phyloP scores from a whole-genome alignment of 768 basidiomycete species.

The Cystobasidium tubakii region DNA sequence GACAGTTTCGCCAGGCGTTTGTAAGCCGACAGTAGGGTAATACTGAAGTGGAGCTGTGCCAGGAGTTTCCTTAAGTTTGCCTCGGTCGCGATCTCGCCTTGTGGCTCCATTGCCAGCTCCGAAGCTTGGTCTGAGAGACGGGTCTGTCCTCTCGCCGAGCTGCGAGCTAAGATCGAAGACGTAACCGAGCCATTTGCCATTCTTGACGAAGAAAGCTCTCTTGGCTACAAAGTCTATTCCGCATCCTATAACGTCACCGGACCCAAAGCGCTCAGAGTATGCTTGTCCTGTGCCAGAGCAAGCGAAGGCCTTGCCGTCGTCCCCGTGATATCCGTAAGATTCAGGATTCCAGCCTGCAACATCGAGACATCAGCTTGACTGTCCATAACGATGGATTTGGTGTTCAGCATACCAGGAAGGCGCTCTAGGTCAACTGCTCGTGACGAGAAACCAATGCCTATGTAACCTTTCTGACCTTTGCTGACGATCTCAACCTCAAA shows the following conservation, averaged over 20 bases:
- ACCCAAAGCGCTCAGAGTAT: conserved; percentile 74
- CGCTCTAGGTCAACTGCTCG: conserved; percentile 63
- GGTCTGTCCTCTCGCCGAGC: background rate
- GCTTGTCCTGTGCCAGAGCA: conserved; percentile 60
- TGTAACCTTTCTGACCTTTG: conserved; percentile 67
- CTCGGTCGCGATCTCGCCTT: conserved; percentile 7
- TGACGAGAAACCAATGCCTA: conserved; percentile 67
- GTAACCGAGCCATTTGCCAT: conserved; percentile 54
- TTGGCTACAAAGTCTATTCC: conserved; percentile 72
- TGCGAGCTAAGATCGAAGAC: conserved; percentile 30
- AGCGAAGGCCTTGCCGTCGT: conserved; percentile 73
- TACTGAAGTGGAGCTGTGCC: conserved; percentile 50
- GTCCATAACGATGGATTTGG: background rate
- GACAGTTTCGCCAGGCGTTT: conserved; percentile 69
- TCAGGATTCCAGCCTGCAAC: conserved; percentile 60
- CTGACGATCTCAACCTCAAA: conserved; percentile 81
- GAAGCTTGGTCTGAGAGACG: background rate
- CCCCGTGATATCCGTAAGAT: conserved; percentile 91
- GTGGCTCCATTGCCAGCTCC: background rate
- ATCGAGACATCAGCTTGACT: background rate
- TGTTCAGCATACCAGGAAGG: conserved; percentile 58
- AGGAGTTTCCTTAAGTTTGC: background rate
- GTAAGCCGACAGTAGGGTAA: conserved; percentile 83
- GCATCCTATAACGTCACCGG: conserved; percentile 81
- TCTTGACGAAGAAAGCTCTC: conserved; percentile 82